phyloP scores from a whole-genome alignment of 1,284 basidiomycete genomes.

The Macrocystidia cucumis region DNA sequence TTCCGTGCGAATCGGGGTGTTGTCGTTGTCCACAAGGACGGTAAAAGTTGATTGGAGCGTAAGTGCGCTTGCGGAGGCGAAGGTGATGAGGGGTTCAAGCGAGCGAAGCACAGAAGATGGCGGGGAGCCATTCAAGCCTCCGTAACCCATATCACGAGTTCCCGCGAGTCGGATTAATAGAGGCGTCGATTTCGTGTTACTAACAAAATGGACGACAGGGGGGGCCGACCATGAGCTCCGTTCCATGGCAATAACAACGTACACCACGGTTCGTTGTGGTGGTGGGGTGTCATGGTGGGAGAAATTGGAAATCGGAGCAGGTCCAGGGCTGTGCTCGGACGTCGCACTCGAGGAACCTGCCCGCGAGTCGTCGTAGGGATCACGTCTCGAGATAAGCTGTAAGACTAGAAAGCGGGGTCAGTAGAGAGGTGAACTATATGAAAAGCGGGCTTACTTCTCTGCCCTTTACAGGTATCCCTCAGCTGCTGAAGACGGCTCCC shows the following conservation, averaged over 20 bases:
- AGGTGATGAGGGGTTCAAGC: slow-evolving; percentile 16
- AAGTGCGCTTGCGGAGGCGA: slow-evolving; percentile 21
- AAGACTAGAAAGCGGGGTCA: slow-evolving; percentile 15
- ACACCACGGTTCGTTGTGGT: slow-evolving; percentile 9
- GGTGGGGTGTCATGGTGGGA: slow-evolving; percentile 2
- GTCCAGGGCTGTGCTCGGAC: slow-evolving; percentile 9
- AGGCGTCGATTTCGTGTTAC: slow-evolving; percentile 11
- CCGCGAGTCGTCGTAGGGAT: slow-evolving; percentile 9
- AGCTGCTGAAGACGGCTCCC: slow-evolving; percentile 57
- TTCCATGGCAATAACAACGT: slow-evolving; percentile 16
- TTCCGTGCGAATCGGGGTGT: slow-evolving; percentile 20
- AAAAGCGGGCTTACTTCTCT: slow-evolving; percentile 21
- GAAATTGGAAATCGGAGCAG: slow-evolving; percentile 10
- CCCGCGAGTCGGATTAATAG: slow-evolving; percentile 11
- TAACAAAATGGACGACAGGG: slow-evolving; percentile 16
- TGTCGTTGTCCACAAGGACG: slow-evolving; percentile 18
- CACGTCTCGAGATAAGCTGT: slow-evolving; percentile 20
- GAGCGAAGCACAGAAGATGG: slow-evolving; percentile 7
- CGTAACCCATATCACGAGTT: too few species aligned
- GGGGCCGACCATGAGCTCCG: slow-evolving; percentile 11
- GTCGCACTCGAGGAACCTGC: slow-evolving; percentile 3
- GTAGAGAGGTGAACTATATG: slow-evolving; percentile 5
- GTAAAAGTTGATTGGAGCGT: slow-evolving; percentile 17
- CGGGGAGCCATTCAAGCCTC: too few species aligned
- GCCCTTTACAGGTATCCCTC: slow-evolving; percentile 45